phyloP scores from a whole-genome alignment of 257 asterid species.

The Striga asiatica region DNA sequence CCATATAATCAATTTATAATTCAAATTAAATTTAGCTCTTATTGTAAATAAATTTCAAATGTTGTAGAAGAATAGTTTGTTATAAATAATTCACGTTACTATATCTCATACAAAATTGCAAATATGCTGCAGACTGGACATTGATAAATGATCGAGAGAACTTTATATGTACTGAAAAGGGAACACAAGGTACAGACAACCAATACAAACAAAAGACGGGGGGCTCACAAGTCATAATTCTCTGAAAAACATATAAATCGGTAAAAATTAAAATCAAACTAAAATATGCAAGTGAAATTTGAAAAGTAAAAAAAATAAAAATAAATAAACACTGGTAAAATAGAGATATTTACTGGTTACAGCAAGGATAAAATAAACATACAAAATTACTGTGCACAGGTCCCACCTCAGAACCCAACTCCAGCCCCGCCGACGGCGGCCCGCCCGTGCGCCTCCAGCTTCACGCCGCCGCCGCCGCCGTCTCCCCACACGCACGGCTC shows the following conservation, averaged over 20 bases:
- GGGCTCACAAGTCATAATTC: too few species aligned
- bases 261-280: background rate
- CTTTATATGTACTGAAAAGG: background rate
- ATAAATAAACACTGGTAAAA: background rate
- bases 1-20: too few species aligned
- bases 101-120: background rate
- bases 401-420: slow-evolving; percentile 46
- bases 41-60: too few species aligned
- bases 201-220: background rate
- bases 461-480: slow-evolving; percentile 38
- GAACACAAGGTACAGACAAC: background rate
- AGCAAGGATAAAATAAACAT: slow-evolving; percentile 14
- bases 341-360: slow-evolving; percentile 19
- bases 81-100: background rate
- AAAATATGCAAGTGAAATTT: background rate
- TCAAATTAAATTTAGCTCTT: too few species aligned
- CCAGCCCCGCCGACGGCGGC: slow-evolving; percentile 67
- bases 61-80: too few species aligned
- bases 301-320: background rate
- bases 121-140: background rate
- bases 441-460: slow-evolving; percentile 26
- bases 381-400: slow-evolving; percentile 24
- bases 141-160: background rate
- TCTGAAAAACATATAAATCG: background rate
- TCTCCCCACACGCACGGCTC: slow-evolving; percentile 76